Evolutionary conservation across 257 asterid species (phyloP).

Genomic region (Nicotiana attenuata): DNA sequence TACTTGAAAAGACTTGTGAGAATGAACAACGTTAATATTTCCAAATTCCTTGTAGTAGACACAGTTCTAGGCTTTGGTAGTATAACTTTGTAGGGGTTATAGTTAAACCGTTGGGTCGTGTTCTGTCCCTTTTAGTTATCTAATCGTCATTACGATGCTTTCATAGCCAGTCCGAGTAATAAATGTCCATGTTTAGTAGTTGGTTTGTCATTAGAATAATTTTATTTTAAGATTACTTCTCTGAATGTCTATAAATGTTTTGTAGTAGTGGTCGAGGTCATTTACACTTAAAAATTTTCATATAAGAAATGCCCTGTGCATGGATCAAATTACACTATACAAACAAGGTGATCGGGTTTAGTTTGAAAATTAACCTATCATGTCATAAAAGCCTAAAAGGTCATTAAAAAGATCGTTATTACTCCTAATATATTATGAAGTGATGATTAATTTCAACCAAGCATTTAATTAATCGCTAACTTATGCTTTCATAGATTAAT

Average conservation of each 20-base stretch:
- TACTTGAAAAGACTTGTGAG: not conserved
- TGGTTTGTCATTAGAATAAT: not conserved
- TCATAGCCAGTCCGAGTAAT: not conserved
- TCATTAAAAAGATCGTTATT: too few relatives aligned
- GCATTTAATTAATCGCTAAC: too few relatives aligned
- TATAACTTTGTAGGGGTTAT: not conserved
- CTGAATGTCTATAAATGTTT: not conserved
- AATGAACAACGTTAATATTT: conserved; percentile 5
- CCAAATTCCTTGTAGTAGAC: not conserved
- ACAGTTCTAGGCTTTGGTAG: not conserved
- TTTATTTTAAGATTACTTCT: not conserved
- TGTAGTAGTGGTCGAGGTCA: not conserved
- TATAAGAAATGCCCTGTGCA: too few relatives aligned
- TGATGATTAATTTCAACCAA: too few relatives aligned
- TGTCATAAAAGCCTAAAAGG: too few relatives aligned
- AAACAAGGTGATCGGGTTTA: too few relatives aligned
- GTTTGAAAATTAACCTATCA: too few relatives aligned
- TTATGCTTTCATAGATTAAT: too few relatives aligned
- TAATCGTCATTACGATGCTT: not conserved
- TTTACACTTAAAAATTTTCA: not conserved
- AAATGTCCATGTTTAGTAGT: not conserved
- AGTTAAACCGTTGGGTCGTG: not conserved
- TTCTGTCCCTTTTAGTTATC: not conserved
- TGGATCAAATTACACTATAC: too few relatives aligned
- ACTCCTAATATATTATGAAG: too few relatives aligned